Evolutionary conservation across 2,329 filamentous ascomycete genomes (phyloP).

Genomic region (Taxawa tesnikishii): DNA sequence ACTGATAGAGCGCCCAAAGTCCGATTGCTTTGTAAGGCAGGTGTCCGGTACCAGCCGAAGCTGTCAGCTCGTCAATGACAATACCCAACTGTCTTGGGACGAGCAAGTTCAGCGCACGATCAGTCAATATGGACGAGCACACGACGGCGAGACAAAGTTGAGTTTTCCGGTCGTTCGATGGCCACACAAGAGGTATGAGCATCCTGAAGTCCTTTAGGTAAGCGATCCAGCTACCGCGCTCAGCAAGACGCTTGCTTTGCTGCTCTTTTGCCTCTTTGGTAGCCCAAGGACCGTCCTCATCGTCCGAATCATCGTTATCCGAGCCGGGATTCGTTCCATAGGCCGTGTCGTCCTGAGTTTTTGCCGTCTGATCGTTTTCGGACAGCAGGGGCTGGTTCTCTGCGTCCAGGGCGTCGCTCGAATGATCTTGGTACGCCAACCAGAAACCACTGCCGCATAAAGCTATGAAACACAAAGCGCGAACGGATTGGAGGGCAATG

Average conservation of each 20-base stretch:
- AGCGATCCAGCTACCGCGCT: conserved; percentile 63
- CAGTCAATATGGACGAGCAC: conserved; percentile 52
- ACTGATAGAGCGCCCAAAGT: conserved; percentile 37
- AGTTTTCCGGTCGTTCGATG: conserved; percentile 50
- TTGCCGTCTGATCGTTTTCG: background rate
- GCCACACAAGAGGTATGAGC: conserved; percentile 71
- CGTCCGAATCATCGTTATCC: conserved; percentile 17
- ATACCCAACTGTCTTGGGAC: conserved; percentile 73
- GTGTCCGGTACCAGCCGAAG: conserved; percentile 28
- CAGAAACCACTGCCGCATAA: conserved; percentile 6
- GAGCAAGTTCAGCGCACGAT: conserved; percentile 62
- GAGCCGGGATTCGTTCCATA: conserved; percentile 6
- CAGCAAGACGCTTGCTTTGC: conserved; percentile 51
- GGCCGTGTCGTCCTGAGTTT: background rate
- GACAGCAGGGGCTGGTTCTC: conserved; percentile 6
- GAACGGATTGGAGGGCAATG: conserved; percentile 9
- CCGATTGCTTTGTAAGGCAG: conserved; percentile 42
- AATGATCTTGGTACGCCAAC: background rate
- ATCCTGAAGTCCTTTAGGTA: conserved; percentile 64
- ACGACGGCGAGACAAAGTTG: conserved; percentile 59
- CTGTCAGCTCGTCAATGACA: conserved; percentile 57
- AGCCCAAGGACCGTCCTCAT: conserved; percentile 43
- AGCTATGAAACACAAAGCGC: conserved; percentile 9
- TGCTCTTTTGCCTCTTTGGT: conserved; percentile 42
- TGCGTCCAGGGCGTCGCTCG: background rate